Evolutionary conservation across 1,284 basidiomycete species (phyloP), one percentile per base, ranked within the genome.

Genomic region (Ustilago hordei): DNA sequence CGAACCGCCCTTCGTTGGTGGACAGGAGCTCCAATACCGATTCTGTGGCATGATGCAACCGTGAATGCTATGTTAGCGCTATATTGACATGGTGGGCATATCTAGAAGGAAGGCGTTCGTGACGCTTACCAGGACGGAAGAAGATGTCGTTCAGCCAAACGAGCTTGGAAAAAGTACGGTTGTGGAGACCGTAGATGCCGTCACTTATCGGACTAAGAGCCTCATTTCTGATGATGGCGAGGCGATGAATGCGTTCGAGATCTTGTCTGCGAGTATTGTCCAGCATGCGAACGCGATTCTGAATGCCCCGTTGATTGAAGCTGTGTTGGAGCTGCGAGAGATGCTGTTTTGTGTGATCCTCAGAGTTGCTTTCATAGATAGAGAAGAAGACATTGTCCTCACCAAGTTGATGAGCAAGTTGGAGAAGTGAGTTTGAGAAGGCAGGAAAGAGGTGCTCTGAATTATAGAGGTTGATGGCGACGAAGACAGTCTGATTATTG

Each of bases 301-400:
- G 63, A n/a, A 71, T 59, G 52, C 59, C 60, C 39, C 64, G 69
- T 38, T 38, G 45, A 15, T 56, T 72, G 5, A 90, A 84, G 11
- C 82, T 79, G 1, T 48, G 60, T 34, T 87, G 83, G 55, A 89
- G 86, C 2, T 79, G 73, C 45, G 82, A 70, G 7, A 90, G 87
- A 38, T 88, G 83, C 12, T 81, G 76, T 8, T 88, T 87, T 1
- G 89, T 88, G 6, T 72, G 72, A 77, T 91, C 90, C 36, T 72
- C 39, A 36, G 89, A 90, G 75, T 89, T 87, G 67, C 88, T 89
- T 80, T 91, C 90, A 73, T 90, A 87, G 54, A 91, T 86, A 28
- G 90, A 90, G 8, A 91, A 85, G 75, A 88, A 90, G 17, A 89
- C 88, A 53, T 90, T 89, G 41, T 87, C 85, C 3, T 85, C 77